These are phyloP conservation scores for Malania oleifera DNA, from an alignment of 164 flowering plant genomes.

Conservation along the genomic window DNA sequence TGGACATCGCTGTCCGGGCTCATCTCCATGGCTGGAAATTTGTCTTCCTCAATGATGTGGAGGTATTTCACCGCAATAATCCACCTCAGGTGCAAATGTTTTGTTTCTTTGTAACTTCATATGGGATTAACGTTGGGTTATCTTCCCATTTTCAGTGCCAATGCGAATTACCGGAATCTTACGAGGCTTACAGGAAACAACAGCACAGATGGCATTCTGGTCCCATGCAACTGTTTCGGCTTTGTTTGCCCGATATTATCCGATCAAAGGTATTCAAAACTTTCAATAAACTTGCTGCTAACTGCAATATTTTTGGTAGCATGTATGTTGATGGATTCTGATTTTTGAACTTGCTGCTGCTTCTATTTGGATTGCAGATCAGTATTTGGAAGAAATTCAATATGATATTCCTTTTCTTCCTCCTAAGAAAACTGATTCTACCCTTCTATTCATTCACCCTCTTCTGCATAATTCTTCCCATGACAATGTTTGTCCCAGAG, in stretches of 20 bases:
- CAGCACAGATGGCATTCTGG: conserved; percentile 99
- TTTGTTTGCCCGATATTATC: conserved; percentile 75
- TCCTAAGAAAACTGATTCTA: conserved; percentile 76
- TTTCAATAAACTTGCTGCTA: not conserved
- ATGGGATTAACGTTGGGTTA: not conserved
- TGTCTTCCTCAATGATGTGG: conserved; percentile 87
- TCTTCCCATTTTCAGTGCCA: conserved; percentile 54
- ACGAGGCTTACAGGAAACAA: conserved; percentile 94
- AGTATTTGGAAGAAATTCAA: conserved; percentile 82
- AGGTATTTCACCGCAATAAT: conserved; percentile 40
- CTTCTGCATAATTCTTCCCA: conserved; percentile 92
- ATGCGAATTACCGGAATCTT: conserved; percentile 95
- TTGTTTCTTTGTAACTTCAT: not conserved
- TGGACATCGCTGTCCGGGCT: conserved; percentile 97
- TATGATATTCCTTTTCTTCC: conserved; percentile 90
- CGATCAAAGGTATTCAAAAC: conserved; percentile 60
- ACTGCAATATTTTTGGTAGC: not conserved
- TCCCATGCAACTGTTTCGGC: conserved; percentile 96
- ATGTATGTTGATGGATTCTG: not conserved
- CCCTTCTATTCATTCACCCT: conserved; percentile 98
- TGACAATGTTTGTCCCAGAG: conserved; percentile 98
- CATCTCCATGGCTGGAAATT: conserved; percentile 96
- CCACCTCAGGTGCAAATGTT: not conserved
- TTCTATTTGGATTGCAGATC: conserved; percentile 49
- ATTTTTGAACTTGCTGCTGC: conserved; percentile 2